These are phyloP conservation scores for Pseudocercospora macadamiae DNA, from an alignment of 2,329 filamentous ascomycete genomes.

Conservation along the genomic window DNA sequence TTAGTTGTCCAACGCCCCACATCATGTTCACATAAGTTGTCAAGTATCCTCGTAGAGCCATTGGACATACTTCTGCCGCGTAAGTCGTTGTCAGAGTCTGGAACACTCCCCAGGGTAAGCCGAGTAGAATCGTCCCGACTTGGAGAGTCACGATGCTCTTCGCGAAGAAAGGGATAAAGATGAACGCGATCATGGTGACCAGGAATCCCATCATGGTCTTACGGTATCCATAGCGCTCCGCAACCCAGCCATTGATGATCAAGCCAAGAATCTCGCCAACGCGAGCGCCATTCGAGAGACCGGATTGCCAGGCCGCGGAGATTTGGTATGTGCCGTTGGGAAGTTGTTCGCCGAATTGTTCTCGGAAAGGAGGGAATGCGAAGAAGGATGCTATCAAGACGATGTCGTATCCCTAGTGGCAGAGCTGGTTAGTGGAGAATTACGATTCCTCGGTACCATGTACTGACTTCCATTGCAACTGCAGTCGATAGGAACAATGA, in stretches of 20 bases:
- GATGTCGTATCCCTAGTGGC: constrained; percentile 41
- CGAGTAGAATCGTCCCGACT: constrained; percentile 32
- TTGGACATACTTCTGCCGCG: constrained; percentile 66
- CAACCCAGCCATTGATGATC: constrained; percentile 66
- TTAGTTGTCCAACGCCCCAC: constrained; percentile 64
- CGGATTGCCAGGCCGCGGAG: constrained; percentile 61
- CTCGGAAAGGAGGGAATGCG: constrained; percentile 37
- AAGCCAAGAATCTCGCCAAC: constrained; percentile 69
- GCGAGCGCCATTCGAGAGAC: constrained; percentile 56
- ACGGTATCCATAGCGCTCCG: constrained; percentile 50
- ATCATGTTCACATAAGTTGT: constrained; percentile 63
- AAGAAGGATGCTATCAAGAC: constrained; percentile 42
- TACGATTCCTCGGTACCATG: too few relatives aligned
- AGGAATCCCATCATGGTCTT: constrained; percentile 64
- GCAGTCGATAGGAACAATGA: constrained; percentile 42
- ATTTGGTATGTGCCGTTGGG: constrained; percentile 48
- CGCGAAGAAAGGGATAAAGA: constrained; percentile 51
- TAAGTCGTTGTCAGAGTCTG: constrained; percentile 57
- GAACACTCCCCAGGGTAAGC: constrained; percentile 39
- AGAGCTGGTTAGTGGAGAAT: not conserved
- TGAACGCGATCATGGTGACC: constrained; percentile 57
- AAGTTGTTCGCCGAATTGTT: constrained; percentile 43
- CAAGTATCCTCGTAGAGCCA: constrained; percentile 59
- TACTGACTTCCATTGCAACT: constrained; percentile 43
- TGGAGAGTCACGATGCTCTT: constrained; percentile 35